Base-by-base conservation (phyloP, 1,139 yeast genomes). In the Saccharomyces hybrid region DNA sequence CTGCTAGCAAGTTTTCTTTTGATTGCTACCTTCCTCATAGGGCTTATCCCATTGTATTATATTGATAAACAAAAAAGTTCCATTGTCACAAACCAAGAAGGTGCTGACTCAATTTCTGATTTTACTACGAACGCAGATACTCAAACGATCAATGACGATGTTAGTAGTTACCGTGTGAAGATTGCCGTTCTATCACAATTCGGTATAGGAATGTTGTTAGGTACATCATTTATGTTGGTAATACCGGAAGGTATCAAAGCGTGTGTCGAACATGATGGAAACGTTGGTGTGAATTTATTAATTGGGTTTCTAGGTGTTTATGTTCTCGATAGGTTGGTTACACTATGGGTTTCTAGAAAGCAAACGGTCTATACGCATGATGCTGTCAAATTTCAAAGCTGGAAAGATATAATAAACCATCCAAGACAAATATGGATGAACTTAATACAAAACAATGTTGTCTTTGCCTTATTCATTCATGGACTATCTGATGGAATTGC, bases 401-500 rank as follows among this genome's bases (percentile, higher is more conserved):
- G 55, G 51, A 57, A 47, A 31, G 69, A 64, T 46, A 47, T 66
- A 14, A 8, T 65, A 3, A 57, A 47, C 23, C 42, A 61, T 56
- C 59, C 65, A 57, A 47, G 56, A 61, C 56, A 63, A 60, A 61
- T 58, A 6, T 32, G 51, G 9, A 31, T 42, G 8, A 59, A 59
- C 8, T 61, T 69, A 16, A 29, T 65, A 16, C 59, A 60, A 34
- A 69, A 67, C 26, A 74, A 85, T 2, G 73, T 80, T 11, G 81
- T 85, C 0, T 65, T 83, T 38, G 86, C 87, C 0, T 69, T 84
- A 16, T 65, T 82, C 1, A 71, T 83, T 3, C 89, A 84, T 64
- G 82, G 85, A 0, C 59, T 79, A 7, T 76, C 84, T 1, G 89
- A 84, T 63, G 89, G 89, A 2, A 70, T 83, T n/a, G 79, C 85